phyloP scores from a whole-genome alignment of 495 filamentous ascomycete species.

The Saxophila tyrrhenica region DNA sequence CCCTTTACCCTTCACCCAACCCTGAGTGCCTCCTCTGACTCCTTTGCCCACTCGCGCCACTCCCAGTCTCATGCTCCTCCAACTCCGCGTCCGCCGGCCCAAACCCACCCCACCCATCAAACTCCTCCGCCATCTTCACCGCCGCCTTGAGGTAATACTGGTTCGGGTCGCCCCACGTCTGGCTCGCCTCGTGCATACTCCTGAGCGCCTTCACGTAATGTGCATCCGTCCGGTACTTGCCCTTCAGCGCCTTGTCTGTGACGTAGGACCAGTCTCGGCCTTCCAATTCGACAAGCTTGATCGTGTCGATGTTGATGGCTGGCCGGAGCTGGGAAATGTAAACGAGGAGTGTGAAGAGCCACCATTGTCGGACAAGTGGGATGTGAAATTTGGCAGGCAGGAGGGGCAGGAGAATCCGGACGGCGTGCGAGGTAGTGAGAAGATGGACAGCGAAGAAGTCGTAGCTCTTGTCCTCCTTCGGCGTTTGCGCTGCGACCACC shows the following conservation, averaged over 20 bases:
- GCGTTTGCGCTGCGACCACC: constrained; percentile 43
- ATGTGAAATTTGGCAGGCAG: constrained; percentile 64
- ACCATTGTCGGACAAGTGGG: constrained; percentile 70
- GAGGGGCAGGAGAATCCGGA: constrained; percentile 70
- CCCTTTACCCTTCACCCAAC: too few relatives aligned
- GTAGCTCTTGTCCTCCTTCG: constrained; percentile 38
- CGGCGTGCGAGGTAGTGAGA: constrained; percentile 75
- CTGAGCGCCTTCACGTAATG: constrained; percentile 75
- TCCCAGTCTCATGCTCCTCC: constrained; percentile 8
- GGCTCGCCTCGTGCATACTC: constrained; percentile 59
- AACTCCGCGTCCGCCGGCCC: constrained; percentile 11
- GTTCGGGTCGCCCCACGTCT: constrained; percentile 76
- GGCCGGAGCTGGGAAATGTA: constrained; percentile 69
- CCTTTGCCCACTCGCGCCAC: not conserved
- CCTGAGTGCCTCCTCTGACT: not conserved
- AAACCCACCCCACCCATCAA: constrained; percentile 62
- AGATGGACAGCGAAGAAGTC: constrained; percentile 80
- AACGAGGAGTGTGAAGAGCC: constrained; percentile 65
- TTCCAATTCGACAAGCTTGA: constrained; percentile 47
- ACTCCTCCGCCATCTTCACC: constrained; percentile 66
- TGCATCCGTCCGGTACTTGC: constrained; percentile 54
- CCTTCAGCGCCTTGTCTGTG: constrained; percentile 53
- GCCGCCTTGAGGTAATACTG: constrained; percentile 67
- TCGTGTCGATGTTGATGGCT: constrained; percentile 50
- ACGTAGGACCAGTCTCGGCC: constrained; percentile 69